Conservation (phyloP, 352 stramenopile genomes). For the Globisporangium sylvaticum region DNA sequence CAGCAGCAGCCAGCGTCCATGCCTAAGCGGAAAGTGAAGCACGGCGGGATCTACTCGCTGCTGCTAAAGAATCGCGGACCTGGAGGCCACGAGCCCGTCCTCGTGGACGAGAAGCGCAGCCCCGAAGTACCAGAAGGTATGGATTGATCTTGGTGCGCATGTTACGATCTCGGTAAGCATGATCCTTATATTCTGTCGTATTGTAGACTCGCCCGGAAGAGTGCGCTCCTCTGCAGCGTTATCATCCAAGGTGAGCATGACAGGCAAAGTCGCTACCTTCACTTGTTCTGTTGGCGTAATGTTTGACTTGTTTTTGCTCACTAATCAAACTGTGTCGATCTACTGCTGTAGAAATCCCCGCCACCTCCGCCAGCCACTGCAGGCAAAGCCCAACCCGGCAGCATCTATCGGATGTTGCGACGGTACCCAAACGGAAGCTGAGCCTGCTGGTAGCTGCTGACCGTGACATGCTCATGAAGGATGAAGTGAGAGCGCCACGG, state of each 20-base stretch:
- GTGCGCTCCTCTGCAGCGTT: neutral
- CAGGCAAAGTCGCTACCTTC: constrained; percentile 2
- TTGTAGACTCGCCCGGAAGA: neutral
- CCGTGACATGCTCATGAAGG: neutral
- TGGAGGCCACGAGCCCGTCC: constrained; percentile 41
- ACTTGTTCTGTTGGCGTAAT: no score
- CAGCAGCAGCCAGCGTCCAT: constrained; percentile 18
- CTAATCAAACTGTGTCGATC: no score
- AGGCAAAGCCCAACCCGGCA: constrained; percentile 49
- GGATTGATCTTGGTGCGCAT: neutral
- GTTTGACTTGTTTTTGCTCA: no score
- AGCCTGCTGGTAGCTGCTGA: neutral
- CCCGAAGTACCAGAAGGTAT: constrained; percentile 19
- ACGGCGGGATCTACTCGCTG: constrained; percentile 78
- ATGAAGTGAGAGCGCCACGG: no score
- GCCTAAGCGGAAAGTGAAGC: constrained; percentile 50
- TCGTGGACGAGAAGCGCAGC: constrained; percentile 40
- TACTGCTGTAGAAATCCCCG: constrained; percentile 13
- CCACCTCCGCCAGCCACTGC: constrained; percentile 26
- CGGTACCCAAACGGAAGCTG: constrained; percentile 1
- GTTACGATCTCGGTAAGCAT: neutral
- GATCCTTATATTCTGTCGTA: neutral
- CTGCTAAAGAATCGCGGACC: constrained; percentile 55
- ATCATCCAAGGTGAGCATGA: neutral
- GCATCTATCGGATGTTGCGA: constrained; percentile 72